Base-by-base conservation (phyloP, 2,329 filamentous ascomycete genomes). In the Colletotrichum sp. region DNA sequence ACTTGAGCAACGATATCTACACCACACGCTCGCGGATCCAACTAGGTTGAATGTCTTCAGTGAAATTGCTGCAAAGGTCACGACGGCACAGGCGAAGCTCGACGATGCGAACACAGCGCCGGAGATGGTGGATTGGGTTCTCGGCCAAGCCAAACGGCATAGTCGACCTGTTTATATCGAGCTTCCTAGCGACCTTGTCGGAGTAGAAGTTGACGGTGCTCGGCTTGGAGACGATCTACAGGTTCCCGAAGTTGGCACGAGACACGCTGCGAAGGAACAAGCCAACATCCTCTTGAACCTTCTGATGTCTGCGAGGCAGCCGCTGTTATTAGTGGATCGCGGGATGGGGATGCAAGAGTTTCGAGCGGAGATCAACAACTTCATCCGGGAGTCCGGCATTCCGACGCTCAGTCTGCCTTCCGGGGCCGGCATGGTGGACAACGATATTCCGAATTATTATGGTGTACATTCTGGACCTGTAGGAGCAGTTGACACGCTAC, bases 141-240 rank as follows among this genome's bases (percentile, higher is more conserved):
- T 92, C 28, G 82, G 84, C 70, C 85, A 90, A 76, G 90, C 88
- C 63, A 81, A 91, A 60, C 79, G 89, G 66, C 87, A 89, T 49
- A 90, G 88, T 72, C 85, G 89, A 6, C 90, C 91, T 0, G 90
- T 90, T 2, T 92, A 90, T 76, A 87, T 92, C 26, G 87, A 90
- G 76, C 79, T 92, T 6, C 90, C 90, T 0, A 86, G 87, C 15
- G 90, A 92, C 79, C 84, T 91, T 81, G 89, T 90, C 8, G 80
- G 80, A 9, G 81, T 79, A 1, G 78, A 78, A 7, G 82, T 59
- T 24, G 24, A 59, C 55, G 24, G 15, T 21, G 21, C 55, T 28
- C 5, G 55, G 55, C 55, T 59, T 2, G 15, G 55, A 3, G 7
- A 59, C n/a, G 3, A n/a, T 24, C 13, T 59, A 5, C 21, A 13